These are phyloP conservation scores for Rickenella mellea DNA, from an alignment of 768 basidiomycete species.

Conservation along the genomic window DNA sequence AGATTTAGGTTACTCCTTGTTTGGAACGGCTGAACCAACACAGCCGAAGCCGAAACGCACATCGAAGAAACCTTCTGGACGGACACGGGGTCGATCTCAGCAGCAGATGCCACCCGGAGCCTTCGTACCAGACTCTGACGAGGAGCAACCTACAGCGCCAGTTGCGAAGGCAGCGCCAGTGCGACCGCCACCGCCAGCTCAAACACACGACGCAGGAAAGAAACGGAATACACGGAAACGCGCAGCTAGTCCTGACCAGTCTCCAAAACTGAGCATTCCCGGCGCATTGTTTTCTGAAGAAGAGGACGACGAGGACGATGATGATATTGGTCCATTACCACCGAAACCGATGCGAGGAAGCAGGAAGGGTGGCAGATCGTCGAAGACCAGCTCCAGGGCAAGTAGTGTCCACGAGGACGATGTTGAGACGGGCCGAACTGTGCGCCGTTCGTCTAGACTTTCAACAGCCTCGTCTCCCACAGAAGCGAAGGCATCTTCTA, in stretches of 20 bases:
- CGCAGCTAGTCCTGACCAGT: constrained; percentile 10
- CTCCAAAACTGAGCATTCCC: constrained; percentile 14
- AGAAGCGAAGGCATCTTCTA: neutral
- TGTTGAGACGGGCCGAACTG: constrained; percentile 16
- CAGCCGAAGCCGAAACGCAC: neutral
- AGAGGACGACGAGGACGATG: constrained; percentile 23
- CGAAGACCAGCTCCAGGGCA: constrained; percentile 2
- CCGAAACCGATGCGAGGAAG: constrained; percentile 12
- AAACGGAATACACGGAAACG: constrained; percentile 7
- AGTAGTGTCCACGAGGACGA: constrained; percentile 7
- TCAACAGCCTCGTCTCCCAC: constrained; percentile 19
- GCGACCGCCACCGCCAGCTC: neutral
- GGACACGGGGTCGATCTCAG: constrained; percentile 12
- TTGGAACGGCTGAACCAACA: neutral
- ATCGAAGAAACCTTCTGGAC: constrained; percentile 34
- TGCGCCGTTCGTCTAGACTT: constrained; percentile 29
- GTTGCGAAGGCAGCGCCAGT: constrained; percentile 3
- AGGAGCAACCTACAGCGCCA: constrained; percentile 3
- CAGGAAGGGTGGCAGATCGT: constrained; percentile 6
- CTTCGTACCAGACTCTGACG: constrained; percentile 3
- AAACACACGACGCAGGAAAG: constrained; percentile 10
- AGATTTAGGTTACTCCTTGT: neutral
- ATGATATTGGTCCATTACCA: constrained; percentile 24
- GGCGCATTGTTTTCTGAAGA: constrained; percentile 16
- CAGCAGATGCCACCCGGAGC: constrained; percentile 3